Base-by-base conservation (phyloP, 805 yeast genomes). In the Yarrowia hollandica region DNA sequence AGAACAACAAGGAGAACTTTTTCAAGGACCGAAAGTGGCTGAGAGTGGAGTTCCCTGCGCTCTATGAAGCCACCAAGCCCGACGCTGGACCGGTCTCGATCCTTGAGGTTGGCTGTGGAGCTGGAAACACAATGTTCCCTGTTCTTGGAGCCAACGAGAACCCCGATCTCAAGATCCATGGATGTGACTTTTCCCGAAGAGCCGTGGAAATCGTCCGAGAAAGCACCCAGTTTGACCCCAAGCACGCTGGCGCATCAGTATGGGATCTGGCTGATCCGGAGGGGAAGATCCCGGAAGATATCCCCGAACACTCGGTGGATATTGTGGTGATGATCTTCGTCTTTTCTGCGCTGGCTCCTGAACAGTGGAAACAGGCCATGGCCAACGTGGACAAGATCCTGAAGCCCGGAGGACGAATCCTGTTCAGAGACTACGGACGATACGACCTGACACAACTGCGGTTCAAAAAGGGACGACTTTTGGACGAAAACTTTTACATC, bases 11-110 rank as follows among this genome's bases (percentile, higher is more conserved):
- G 66, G 97, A 89, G 65, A 94, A 92, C 72, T 94, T 94, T 74
- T 94, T 94, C 79, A 94, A 94, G 71, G 97, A 94, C 72, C 79
- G 99, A 65, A 91, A 89, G 68, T 94, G 99, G 99, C 77, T 94
- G 61, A 90, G 88, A 69, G 86, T 92, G 48, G 99, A 94, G 74
- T 94, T 94, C 64, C 99, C 99, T 1, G 75, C 82, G 12, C 73
- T 94, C 31, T 92, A 86, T 68, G 85, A 84, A 62, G 86, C 89
- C 5, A 89, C 96, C 3, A 82, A 82, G 62, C 79, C 81, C 21
- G 86, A 84, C 64, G 78, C 85, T 6, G 86, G 90, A n/a, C 81
- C 85, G 4, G 78, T 79, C 19, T 82, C 85, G 3, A 85, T 94
- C 30, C 78, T 94, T 59, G 99, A 94, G 72, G 86, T 94, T 46